These are phyloP conservation scores for Rhizopogon sp. DNA, from an alignment of 768 basidiomycete genomes.

Conservation along the genomic window DNA sequence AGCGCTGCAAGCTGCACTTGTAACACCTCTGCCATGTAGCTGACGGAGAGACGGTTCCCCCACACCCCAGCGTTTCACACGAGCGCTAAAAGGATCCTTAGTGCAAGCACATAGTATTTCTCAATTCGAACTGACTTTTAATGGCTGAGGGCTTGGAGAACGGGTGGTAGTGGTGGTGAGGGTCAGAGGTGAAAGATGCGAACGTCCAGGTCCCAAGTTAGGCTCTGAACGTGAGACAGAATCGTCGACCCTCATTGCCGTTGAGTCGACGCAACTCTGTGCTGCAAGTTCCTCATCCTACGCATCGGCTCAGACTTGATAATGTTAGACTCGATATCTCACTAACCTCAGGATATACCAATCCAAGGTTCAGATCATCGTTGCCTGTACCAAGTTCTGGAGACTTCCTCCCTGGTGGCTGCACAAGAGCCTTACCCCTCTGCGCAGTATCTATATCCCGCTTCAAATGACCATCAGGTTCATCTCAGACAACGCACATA, in stretches of 20 bases:
- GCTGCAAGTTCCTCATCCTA: background rate
- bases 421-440: background rate
- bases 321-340: background rate
- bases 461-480: background rate
- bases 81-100: slow-evolving; percentile 7
- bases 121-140: background rate
- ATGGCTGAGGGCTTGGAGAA: background rate
- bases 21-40: slow-evolving; percentile 13
- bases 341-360: slow-evolving; percentile 21
- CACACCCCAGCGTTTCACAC: slow-evolving; percentile 13
- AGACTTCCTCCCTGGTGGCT: background rate
- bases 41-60: slow-evolving; percentile 3
- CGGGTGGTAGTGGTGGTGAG: background rate
- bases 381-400: background rate
- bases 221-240: background rate
- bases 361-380: slow-evolving; percentile 9
- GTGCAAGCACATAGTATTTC: background rate
- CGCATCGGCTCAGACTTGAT: background rate
- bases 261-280: background rate
- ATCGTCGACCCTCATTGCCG: background rate
- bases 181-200: background rate
- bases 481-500: background rate
- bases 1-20: slow-evolving; percentile 12
- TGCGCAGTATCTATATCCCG: background rate
- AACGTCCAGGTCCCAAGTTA: too few species aligned